Evolutionary conservation across 2,329 filamentous ascomycete genomes (phyloP), one percentile per base, ranked within the genome.

Genomic region (Aspergillus pseudotamarii): DNA sequence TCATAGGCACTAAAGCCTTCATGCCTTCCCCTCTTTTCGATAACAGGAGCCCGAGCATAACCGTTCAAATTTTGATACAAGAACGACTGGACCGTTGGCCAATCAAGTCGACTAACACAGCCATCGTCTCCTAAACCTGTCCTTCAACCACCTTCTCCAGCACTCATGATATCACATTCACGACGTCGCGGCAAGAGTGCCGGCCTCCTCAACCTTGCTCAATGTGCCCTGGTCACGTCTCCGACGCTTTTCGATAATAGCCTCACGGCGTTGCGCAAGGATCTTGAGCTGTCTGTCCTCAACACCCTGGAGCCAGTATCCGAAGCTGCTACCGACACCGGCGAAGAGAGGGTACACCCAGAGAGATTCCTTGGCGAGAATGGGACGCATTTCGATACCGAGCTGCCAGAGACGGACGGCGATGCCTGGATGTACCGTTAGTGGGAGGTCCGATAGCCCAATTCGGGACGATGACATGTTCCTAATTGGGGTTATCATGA

Each of bases 311-410:
- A 99, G 84, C 93, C 94, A 99, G 85, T 97, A 97, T 71, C 95
- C 95, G 82, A 98, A 97, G 81, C 91, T 92, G 72, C 90, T 94
- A 72, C 94, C 94, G 67, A 93, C 88, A 71, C 87, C 87, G 63
- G 89, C 94, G 81, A 95, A 99, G 72, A 94, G 82, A 60, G 95
- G 95, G 83, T 97, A 99, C 58, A 89, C 93, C 91, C 93, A 96
- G 74, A 97, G 88, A 60, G 91, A 91, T 77, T 90, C 85, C 75
- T 86, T 88, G 82, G 91, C 89, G 86, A 98, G 92, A 80, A 97
- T 90, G 58, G 94, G 95, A 67, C 94, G 93, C 93, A 96, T 97
- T 84, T 99, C 93, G 79, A 99, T 95, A 76, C 94, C 95, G 78
- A 99, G 90, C 82, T 98, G 95, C 92, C 94, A 97, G 81, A 95